Evolutionary conservation across 345 rosid species (phyloP).

Genomic region (Psidium guajava): DNA sequence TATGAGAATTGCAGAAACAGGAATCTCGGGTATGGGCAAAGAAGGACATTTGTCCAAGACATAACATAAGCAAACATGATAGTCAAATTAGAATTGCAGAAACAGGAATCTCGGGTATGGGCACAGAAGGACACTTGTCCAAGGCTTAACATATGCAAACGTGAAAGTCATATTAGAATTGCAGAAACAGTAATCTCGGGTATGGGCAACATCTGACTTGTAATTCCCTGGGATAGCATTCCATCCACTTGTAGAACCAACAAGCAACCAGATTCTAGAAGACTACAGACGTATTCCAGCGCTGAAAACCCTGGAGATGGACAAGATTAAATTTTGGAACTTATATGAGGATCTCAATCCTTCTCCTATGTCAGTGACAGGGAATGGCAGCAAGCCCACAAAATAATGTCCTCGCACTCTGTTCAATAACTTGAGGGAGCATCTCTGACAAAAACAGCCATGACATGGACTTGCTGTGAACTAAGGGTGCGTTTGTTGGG

Average conservation of each 20-base stretch:
- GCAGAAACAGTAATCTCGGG: not conserved
- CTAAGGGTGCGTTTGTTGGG: not conserved
- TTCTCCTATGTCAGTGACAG: not conserved
- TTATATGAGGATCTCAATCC: not conserved
- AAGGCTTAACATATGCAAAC: not conserved
- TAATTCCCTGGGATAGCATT: not conserved
- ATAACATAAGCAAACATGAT: no score
- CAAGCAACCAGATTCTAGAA: not conserved
- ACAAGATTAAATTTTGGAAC: not conserved
- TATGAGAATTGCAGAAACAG: not conserved
- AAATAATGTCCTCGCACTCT: not conserved
- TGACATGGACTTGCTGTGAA: not conserved
- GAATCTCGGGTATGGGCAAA: not conserved
- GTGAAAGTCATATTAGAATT: not conserved
- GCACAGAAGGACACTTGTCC: not conserved
- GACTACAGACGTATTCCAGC: not conserved
- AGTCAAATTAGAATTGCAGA: no score
- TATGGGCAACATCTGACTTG: not conserved
- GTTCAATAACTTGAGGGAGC: not conserved
- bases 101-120: not conserved
- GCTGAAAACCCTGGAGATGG: not conserved
- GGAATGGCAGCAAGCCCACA: not conserved
- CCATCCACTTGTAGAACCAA: not conserved
- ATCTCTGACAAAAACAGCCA: not conserved
- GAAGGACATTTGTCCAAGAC: no score